Evolutionary conservation across 768 basidiomycete species (phyloP), one percentile per base, ranked within the genome.

Genomic region (Macrocybe gigantea): DNA sequence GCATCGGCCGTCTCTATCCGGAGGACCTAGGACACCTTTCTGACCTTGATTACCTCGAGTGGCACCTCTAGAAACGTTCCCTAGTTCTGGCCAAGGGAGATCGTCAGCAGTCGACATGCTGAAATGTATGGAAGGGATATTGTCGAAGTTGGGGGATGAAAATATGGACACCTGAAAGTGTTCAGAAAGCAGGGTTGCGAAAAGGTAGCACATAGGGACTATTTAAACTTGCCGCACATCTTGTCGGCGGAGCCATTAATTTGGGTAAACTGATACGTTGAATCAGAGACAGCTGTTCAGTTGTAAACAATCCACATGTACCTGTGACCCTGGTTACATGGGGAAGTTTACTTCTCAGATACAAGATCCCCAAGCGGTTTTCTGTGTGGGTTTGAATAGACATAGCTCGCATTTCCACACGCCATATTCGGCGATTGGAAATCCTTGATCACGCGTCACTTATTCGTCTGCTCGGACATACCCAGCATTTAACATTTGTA

Each of bases 11-110:
- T 87, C 84, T 45, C 74, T 69, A 69, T 88, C 86, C 15, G 86
- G 72, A 49, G 79, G 73, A 13, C 85, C 79, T 32, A 89, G 67
- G 38, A 82, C 83, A 52, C 88, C 88, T 61, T 90, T 90, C 62
- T 88, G 85, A 42, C 88, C 88, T 73, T 89, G 88, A 65, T 90
- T 90, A 51, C 87, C 87, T 61, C 88, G 68, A 43, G 88, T 89
- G 22, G 88, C 88, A 41, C 88, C 87, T 49, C 87, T 78, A 47
- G 88, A 88, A 54, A 90, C 85, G 59, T 89, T 90, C 53, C 87
- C 88, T 52, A 88, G 74, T 66, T 90, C 87, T 53, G 87, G 87
- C 87, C 87, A 90, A 15, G 87, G 87, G 47, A 89, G 75, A 73
- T 90, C 87, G 71, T 90, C 88, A 53, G 76, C 65, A 60, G 72